Conservation (phyloP, 345 rosid species). For the Aquilaria sinensis region DNA sequence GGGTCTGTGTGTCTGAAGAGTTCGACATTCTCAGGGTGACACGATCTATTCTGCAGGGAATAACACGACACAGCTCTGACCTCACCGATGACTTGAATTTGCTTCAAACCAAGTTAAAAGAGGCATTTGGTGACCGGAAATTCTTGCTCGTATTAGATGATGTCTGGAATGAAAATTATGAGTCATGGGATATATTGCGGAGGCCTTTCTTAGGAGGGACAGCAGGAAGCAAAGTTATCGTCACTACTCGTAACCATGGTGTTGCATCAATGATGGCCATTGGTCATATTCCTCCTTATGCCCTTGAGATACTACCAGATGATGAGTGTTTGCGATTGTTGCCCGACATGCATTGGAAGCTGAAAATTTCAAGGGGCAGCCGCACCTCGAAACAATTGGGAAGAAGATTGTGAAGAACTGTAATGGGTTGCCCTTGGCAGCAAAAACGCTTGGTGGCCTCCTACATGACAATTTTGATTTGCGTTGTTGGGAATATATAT, state of each 20-base stretch:
- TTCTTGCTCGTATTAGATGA: no score
- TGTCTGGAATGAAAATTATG: constrained; percentile 32
- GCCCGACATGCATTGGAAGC: constrained; percentile 10
- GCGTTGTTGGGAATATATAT: constrained; percentile 18
- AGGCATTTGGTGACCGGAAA: no score
- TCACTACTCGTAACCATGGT: background rate
- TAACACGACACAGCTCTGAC: constrained; percentile 17
- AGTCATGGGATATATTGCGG: constrained; percentile 22
- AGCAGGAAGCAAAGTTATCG: constrained; percentile 31
- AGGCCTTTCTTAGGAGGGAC: constrained; percentile 22
- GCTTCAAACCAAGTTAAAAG: no score
- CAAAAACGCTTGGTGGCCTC: constrained; percentile 25
- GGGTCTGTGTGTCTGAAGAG: constrained; percentile 21
- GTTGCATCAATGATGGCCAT: constrained; percentile 23
- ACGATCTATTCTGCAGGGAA: constrained; percentile 22
- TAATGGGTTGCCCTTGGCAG: constrained; percentile 35
- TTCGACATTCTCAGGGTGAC: constrained; percentile 6
- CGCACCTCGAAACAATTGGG: constrained; percentile 25
- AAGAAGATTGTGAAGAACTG: constrained; percentile 29
- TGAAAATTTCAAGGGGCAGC: constrained; percentile 2
- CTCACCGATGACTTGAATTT: constrained; percentile 17
- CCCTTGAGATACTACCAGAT: constrained; percentile 16
- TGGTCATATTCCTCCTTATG: constrained; percentile 7
- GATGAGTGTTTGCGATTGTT: constrained; percentile 30
- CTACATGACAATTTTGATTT: constrained; percentile 15